Percentiles rank a stretch among this genome's conserved stretches.
Conservation (phyloP, 345 rosid genomes). For the Rubroshorea leprosula region DNA sequence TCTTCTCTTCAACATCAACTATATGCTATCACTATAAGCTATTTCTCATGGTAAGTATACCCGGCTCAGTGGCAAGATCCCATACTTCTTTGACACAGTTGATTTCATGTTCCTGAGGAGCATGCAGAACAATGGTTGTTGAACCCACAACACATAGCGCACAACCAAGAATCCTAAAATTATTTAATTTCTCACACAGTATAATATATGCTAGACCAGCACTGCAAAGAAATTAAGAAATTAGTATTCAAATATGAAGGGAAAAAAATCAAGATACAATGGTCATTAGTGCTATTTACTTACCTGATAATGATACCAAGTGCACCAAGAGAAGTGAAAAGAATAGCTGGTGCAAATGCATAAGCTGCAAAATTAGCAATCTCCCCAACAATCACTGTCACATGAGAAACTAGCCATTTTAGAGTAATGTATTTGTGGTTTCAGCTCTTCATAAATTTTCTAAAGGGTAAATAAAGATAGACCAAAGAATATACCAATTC, state of each 20-base stretch:
- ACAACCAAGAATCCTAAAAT: constrained; percentile 95
- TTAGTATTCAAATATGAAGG: neutral
- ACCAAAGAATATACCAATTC: neutral
- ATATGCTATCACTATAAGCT: neutral
- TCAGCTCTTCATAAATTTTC: neutral
- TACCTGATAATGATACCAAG: constrained; percentile 90
- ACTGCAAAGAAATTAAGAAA: constrained; percentile 37
- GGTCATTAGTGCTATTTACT: constrained; percentile 8
- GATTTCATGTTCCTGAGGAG: constrained; percentile 89
- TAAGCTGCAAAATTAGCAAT: constrained; percentile 96
- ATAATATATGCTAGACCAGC: constrained; percentile 88
- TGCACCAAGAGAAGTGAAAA: constrained; percentile 95
- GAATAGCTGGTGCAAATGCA: constrained; percentile 95
- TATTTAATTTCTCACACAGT: constrained; percentile 70
- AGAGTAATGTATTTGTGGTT: neutral
- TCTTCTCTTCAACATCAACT: neutral
- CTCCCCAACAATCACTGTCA: constrained; percentile 88
- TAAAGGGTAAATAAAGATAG: constrained; percentile 5
- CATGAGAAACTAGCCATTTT: constrained; percentile 13
- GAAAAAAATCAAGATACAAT: constrained; percentile 12
- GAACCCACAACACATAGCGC: constrained; percentile 93
- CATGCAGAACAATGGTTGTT: constrained; percentile 88
- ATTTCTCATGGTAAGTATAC: constrained; percentile 21
- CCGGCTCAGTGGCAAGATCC: constrained; percentile 99
- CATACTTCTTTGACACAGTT: constrained; percentile 85